Evolutionary conservation across 768 basidiomycete species (phyloP).

Genomic region (Calocybe indica): DNA sequence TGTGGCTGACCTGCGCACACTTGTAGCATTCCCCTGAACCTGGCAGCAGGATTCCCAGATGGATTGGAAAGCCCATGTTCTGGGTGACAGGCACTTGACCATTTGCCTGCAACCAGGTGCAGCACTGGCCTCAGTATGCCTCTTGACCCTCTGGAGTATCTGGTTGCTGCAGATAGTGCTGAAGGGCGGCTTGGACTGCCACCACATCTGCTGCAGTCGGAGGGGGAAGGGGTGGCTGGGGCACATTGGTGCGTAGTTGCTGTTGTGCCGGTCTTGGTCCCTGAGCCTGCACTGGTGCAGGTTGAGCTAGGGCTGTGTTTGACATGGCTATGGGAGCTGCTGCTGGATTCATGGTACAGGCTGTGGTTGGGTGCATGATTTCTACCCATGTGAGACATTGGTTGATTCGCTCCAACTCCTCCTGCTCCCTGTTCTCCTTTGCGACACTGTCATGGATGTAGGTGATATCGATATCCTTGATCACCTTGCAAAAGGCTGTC

Average conservation of each 20-base stretch:
- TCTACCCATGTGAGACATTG: not conserved
- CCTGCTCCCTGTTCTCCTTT: conserved; percentile 7
- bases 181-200: too few relatives aligned
- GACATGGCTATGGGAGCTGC: not conserved
- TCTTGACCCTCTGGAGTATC: too few relatives aligned
- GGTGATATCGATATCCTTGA: not conserved
- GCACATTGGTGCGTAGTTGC: too few relatives aligned
- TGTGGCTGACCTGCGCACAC: conserved; percentile 6
- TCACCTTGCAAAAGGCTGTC: not conserved
- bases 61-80: conserved; percentile 6
- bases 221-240: too few relatives aligned
- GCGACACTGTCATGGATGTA: not conserved
- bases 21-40: conserved; percentile 8
- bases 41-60: conserved; percentile 1
- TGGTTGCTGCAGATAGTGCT: too few relatives aligned
- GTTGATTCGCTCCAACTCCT: not conserved
- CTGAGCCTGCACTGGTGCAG: too few relatives aligned
- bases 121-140: too few relatives aligned
- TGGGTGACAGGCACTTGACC: not conserved
- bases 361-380: not conserved
- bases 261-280: too few relatives aligned
- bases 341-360: not conserved
- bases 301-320: too few relatives aligned
- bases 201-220: too few relatives aligned
- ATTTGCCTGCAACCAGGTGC: too few relatives aligned